A percentile compares a stretch with the other conserved stretches of the same genome.
Evolutionary conservation across 2,329 filamentous ascomycete species (phyloP).

Genomic region (Fusarium sp.): DNA sequence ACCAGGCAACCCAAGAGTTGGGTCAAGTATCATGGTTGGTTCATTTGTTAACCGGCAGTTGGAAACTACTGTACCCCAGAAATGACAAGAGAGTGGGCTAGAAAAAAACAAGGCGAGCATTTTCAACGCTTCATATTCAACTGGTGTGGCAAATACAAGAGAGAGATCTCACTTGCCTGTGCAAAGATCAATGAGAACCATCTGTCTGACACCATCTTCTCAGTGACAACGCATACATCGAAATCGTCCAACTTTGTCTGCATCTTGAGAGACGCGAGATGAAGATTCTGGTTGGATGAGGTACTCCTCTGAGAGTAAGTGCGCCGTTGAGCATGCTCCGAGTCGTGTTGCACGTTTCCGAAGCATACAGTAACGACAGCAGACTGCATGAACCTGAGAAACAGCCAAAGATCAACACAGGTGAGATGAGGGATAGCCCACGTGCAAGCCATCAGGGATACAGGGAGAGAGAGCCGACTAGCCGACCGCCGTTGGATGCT

Average conservation of each 20-base stretch:
- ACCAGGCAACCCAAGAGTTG: constrained; percentile 8
- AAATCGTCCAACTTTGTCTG: constrained; percentile 28
- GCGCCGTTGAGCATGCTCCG: constrained; percentile 4
- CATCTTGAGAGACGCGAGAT: constrained; percentile 23
- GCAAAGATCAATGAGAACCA: constrained; percentile 6
- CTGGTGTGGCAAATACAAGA: constrained; percentile 24
- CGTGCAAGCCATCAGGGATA: neutral
- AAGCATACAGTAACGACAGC: neutral
- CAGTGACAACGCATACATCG: constrained; percentile 32
- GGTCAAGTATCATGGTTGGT: constrained; percentile 24
- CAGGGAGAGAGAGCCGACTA: neutral
- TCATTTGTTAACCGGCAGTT: constrained; percentile 8
- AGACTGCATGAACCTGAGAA: neutral
- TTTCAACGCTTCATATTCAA: constrained; percentile 11
- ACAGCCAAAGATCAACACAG: neutral
- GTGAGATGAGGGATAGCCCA: neutral
- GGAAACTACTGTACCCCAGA: constrained; percentile 8
- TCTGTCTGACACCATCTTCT: constrained; percentile 27
- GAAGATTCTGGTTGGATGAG: constrained; percentile 13
- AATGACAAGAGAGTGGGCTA: neutral
- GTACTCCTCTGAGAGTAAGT: neutral
- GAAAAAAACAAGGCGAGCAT: constrained; percentile 28
- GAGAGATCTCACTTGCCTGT: constrained; percentile 19
- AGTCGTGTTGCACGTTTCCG: constrained; percentile 11
- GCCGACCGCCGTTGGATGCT: neutral